Conservation (phyloP, 345 rosid genomes). For the Physaria fendleri region DNA sequence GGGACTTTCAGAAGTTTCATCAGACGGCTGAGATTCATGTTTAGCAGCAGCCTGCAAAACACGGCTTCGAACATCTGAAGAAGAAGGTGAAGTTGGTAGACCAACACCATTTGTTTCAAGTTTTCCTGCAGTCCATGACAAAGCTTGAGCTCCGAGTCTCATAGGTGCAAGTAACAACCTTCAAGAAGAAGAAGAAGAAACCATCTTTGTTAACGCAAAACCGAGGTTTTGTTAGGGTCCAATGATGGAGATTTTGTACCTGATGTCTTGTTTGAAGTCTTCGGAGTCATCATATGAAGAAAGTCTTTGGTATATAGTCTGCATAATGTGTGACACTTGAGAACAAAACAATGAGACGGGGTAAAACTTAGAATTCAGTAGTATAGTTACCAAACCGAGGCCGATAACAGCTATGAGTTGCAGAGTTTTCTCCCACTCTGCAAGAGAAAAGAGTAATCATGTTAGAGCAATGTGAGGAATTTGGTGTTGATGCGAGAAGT, state of each 20-base stretch:
- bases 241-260: slow-evolving; percentile 41
- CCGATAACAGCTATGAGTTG: slow-evolving; percentile 78
- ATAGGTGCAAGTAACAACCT: slow-evolving; percentile 66
- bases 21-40: slow-evolving; percentile 86
- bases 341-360: background rate
- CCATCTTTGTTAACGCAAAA: slow-evolving; percentile 6
- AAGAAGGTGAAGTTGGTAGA: slow-evolving; percentile 91
- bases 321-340: slow-evolving; percentile 20
- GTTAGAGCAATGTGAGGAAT: background rate
- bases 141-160: slow-evolving; percentile 59
- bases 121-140: slow-evolving; percentile 84
- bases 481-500: background rate
- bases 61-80: slow-evolving; percentile 68
- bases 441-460: slow-evolving; percentile 14
- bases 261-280: slow-evolving; percentile 64
- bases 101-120: slow-evolving; percentile 74
- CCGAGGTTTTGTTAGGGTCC: background rate
- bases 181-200: background rate
- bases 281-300: slow-evolving; percentile 56
- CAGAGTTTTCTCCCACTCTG: slow-evolving; percentile 91
- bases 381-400: slow-evolving; percentile 51
- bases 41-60: slow-evolving; percentile 90
- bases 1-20: slow-evolving; percentile 34
- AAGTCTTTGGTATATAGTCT: slow-evolving; percentile 64
- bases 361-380: background rate